These are phyloP conservation scores for Danielozyma ontarioensis DNA, from an alignment of 805 yeast species.

Conservation along the genomic window DNA sequence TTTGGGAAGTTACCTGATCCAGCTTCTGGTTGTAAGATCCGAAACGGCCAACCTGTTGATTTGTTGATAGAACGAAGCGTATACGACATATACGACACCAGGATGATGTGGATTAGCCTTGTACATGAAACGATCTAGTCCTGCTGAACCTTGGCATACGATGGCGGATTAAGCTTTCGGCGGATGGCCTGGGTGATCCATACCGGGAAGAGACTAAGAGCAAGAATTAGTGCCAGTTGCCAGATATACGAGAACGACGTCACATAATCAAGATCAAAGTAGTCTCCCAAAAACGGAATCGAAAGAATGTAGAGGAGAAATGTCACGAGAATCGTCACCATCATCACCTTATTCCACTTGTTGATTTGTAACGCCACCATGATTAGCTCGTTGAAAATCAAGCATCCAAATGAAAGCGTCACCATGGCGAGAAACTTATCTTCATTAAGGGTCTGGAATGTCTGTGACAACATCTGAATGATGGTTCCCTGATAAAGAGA, in stretches of 20 bases:
- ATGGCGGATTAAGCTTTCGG: slow-evolving; percentile 83
- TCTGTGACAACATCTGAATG: slow-evolving; percentile 78
- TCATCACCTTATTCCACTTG: slow-evolving; percentile 85
- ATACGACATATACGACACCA: no score
- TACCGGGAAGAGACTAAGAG: slow-evolving; percentile 77
- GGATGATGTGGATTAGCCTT: neutral
- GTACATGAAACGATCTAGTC: slow-evolving; percentile 25
- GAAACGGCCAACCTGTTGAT: no score
- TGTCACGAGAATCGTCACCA: slow-evolving; percentile 67
- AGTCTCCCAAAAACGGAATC: slow-evolving; percentile 82
- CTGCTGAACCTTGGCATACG: slow-evolving; percentile 94
- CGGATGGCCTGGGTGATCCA: slow-evolving; percentile 78
- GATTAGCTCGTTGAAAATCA: slow-evolving; percentile 77
- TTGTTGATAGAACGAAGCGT: no score
- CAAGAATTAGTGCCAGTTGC: slow-evolving; percentile 60
- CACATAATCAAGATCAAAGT: slow-evolving; percentile 69
- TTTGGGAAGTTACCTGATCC: no score
- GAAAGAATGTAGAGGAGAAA: slow-evolving; percentile 62
- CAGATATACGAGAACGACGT: slow-evolving; percentile 56
- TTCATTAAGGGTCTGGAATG: slow-evolving; percentile 57
- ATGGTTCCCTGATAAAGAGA: slow-evolving; percentile 88
- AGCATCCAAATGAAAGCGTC: slow-evolving; percentile 74
- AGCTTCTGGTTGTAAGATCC: no score
- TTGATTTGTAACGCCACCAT: slow-evolving; percentile 93
- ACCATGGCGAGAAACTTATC: slow-evolving; percentile 68